Evolutionary conservation across 2,329 filamentous ascomycete genomes (phyloP).

Genomic region (Lecanosticta acicola): DNA sequence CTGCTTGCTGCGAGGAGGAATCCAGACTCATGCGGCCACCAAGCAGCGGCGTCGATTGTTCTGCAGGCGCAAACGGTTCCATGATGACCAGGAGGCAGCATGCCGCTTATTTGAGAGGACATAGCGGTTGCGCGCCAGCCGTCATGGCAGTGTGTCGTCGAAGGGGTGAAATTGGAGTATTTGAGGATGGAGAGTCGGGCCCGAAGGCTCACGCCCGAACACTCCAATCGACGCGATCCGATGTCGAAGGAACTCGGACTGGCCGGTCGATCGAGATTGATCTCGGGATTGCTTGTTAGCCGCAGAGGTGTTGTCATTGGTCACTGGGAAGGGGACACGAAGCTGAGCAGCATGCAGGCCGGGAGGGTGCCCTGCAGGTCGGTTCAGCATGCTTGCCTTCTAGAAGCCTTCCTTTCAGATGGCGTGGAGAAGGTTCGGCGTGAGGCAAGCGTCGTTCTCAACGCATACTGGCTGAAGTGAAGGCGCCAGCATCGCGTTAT

Average conservation of each 20-base stretch:
- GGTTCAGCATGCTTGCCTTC: neutral
- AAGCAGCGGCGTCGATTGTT: neutral
- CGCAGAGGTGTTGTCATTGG: neutral
- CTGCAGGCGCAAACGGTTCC: neutral
- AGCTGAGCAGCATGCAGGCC: neutral
- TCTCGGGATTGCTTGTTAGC: neutral
- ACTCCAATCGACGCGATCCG: slow-evolving; percentile 3
- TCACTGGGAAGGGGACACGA: neutral
- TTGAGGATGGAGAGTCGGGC: slow-evolving; percentile 5
- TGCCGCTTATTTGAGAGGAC: slow-evolving; percentile 4
- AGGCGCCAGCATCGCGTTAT: neutral
- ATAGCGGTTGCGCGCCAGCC: neutral
- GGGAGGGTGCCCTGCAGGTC: neutral
- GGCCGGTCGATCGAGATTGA: slow-evolving; percentile 7
- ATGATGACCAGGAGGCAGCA: slow-evolving; percentile 1
- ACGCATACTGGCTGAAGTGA: neutral
- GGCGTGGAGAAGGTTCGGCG: neutral
- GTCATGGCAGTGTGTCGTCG: neutral
- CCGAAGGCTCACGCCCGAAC: slow-evolving; percentile 1
- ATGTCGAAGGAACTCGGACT: slow-evolving; percentile 2
- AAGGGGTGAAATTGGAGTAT: slow-evolving; percentile 3
- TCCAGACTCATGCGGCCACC: neutral
- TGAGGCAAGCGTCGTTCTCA: neutral
- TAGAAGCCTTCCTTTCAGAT: neutral
- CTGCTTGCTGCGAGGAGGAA: no score